Conservation (phyloP, 2,329 filamentous ascomycete genomes). For the Aquanectria penicillioides region DNA sequence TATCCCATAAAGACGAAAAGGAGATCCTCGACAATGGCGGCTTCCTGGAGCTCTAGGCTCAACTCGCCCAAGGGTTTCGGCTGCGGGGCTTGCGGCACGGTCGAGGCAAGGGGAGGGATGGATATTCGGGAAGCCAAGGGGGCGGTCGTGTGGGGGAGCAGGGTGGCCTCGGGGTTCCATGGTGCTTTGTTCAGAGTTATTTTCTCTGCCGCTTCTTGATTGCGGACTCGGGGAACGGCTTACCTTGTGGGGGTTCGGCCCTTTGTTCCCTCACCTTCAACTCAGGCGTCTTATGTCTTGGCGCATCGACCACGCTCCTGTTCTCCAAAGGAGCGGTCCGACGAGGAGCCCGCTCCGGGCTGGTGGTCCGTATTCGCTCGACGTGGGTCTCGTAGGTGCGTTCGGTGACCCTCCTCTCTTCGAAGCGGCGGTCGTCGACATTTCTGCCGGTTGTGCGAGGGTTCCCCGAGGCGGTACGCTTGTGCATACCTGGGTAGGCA, state of each 20-base stretch:
- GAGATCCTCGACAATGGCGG: conserved; percentile 87
- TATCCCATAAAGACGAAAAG: conserved; percentile 98
- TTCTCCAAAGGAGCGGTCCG: conserved; percentile 49
- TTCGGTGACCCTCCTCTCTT: conserved; percentile 66
- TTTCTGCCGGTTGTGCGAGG: conserved; percentile 60
- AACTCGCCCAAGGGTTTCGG: conserved; percentile 77
- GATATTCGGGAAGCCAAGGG: conserved; percentile 76
- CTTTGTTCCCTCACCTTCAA: conserved; percentile 55
- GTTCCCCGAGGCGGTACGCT: conserved; percentile 67
- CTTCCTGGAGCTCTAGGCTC: conserved; percentile 84
- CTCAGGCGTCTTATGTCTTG: conserved; percentile 56
- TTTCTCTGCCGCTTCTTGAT: not conserved
- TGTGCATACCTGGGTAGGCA: conserved; percentile 56
- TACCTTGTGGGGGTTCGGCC: conserved; percentile 62
- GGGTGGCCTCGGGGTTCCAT: conserved; percentile 84
- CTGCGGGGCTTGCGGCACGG: conserved; percentile 78
- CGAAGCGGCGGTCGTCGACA: conserved; percentile 54
- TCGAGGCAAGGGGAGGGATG: conserved; percentile 76
- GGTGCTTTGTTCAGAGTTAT: conserved; percentile 49
- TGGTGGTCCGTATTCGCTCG: conserved; percentile 70
- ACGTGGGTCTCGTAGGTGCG: conserved; percentile 66
- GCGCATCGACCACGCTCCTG: conserved; percentile 51
- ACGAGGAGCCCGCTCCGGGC: conserved; percentile 65
- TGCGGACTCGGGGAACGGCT: no score
- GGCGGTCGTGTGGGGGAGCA: conserved; percentile 73